Conservation (phyloP, 139 green algal species). For the Ulvella scutata region DNA sequence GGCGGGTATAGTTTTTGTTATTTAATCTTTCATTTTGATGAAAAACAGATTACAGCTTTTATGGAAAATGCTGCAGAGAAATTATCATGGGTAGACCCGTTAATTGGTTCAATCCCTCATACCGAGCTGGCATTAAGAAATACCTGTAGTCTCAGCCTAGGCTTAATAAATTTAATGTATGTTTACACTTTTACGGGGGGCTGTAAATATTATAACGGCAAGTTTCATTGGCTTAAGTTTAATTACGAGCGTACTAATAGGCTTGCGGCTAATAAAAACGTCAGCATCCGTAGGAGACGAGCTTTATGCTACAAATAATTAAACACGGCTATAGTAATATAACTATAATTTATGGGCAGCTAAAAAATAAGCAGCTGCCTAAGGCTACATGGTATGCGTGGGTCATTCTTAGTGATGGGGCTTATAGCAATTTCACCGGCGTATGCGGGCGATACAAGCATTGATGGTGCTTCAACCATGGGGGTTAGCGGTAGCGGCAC, state of each 20-base stretch:
- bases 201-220: too few species aligned
- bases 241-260: background rate
- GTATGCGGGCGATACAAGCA: background rate
- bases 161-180: too few species aligned
- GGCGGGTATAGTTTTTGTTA: too few species aligned
- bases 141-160: background rate
- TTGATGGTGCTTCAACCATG: background rate
- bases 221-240: background rate
- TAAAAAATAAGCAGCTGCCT: background rate
- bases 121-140: background rate
- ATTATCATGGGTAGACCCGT: background rate
- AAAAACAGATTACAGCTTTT: background rate
- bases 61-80: background rate
- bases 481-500: background rate
- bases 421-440: background rate
- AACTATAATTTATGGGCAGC: background rate
- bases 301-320: background rate
- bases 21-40: background rate
- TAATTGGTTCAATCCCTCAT: background rate
- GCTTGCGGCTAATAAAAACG: background rate
- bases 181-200: too few species aligned
- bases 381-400: background rate
- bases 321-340: background rate
- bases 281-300: background rate
- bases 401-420: background rate